Base-by-base conservation (phyloP, 768 basidiomycete species). In the Mycena capillaripes region DNA sequence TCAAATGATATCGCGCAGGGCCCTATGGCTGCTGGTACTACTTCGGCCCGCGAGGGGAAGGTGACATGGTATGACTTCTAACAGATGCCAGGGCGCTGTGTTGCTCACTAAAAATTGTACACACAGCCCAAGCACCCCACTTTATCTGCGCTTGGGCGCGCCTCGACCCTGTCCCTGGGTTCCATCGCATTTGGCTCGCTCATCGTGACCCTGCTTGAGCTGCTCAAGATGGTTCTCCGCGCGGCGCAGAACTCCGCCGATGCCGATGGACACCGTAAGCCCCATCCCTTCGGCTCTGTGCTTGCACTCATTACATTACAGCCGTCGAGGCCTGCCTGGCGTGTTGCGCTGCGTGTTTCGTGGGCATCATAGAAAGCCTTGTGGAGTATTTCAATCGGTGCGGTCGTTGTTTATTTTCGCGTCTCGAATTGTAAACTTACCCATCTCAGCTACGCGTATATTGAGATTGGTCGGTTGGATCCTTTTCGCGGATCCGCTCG, bases 161-260 rank as follows among this genome's bases (percentile, higher is more conserved):
- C 93, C 27, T 93, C 92, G 5, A 95, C 93, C 0, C 81, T 92
- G 30, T 95, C 94, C 0, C 86, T 97, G 36, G 95, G 94, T 10
- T 95, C 93, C 2, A 94, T 96, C 73, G 93, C 94, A 0, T 95
- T 97, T 78, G 94, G 94, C 17, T 93, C 91, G 17, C 83, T 96
- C 75, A 93, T 96, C 67, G 95, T 96, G 32, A 94, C 95, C 0
- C 79, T 96, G 36, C 82, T 96, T 48, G 95, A 96, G 71, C 78
- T 95, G 19, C 69, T 95, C 48, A 83, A 89, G 57, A 81, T 94
- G 76, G 76, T 95, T 50, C 79, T 96, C 30, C 87, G 88, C 59
- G 83, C 87, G 38, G 85, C 84, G n/a, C 82, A 88, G 71, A 86
- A 91, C 74, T 90, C 86, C 69, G 92, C 92, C 1, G 86, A 85